Evolutionary conservation across 345 rosid genomes (phyloP).

Genomic region (Lumnitzera racemosa): DNA sequence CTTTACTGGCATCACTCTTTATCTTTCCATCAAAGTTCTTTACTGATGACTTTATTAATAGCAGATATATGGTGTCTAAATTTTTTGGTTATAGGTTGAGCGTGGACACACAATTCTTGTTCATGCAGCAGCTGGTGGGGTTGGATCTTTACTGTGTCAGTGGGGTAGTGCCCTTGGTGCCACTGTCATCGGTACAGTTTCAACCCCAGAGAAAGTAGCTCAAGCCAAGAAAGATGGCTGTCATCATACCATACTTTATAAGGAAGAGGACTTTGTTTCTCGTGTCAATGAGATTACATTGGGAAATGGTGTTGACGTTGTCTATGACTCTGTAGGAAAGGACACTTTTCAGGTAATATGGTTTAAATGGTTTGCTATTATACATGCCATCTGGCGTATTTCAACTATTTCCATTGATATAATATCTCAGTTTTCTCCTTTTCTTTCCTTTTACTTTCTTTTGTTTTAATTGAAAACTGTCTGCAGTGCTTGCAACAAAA

Average conservation of each 20-base stretch:
- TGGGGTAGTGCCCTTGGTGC: conserved; percentile 93
- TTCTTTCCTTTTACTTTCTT: too few species aligned
- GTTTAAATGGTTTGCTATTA: neutral
- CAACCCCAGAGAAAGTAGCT: conserved; percentile 76
- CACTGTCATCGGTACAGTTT: conserved; percentile 78
- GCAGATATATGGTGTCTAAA: too few species aligned
- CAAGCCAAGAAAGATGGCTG: conserved; percentile 96
- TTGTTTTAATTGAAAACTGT: too few species aligned
- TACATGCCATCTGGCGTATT: neutral
- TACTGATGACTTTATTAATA: neutral
- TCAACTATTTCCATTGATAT: neutral
- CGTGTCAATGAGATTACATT: conserved; percentile 72
- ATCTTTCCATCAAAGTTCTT: too few species aligned
- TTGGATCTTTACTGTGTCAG: conserved; percentile 86
- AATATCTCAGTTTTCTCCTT: neutral
- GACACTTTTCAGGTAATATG: conserved; percentile 68
- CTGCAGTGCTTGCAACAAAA: neutral
- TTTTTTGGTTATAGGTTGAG: conserved; percentile 42
- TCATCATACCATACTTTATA: conserved; percentile 68
- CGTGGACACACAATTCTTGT: conserved; percentile 69
- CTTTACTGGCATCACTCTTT: too few species aligned
- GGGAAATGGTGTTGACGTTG: conserved; percentile 79
- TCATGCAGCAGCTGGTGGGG: conserved; percentile 97
- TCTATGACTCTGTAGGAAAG: conserved; percentile 89
- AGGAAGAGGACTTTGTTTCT: conserved; percentile 73